Percentiles rank a stretch among this genome's conserved stretches.
These are phyloP conservation scores for Haberlea rhodopensis DNA, from an alignment of 257 asterid genomes.

Conservation along the genomic window DNA sequence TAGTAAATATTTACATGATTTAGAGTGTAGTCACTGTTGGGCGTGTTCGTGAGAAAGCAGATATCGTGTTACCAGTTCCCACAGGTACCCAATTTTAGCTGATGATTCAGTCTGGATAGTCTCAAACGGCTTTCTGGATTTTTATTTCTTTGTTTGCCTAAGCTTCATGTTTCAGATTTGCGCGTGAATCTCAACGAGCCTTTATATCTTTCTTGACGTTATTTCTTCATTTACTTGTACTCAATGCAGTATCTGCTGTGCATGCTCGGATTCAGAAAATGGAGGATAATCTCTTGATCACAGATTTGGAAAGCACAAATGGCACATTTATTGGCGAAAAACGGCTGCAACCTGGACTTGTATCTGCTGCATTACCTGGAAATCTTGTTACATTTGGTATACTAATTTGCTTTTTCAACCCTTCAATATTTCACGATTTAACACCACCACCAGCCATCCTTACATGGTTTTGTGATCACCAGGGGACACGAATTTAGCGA, in stretches of 20 bases:
- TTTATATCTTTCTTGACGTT: neutral
- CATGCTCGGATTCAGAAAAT: conserved; percentile 80
- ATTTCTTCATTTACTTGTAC: neutral
- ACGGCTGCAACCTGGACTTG: conserved; percentile 73
- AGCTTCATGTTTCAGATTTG: neutral
- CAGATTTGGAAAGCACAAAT: conserved; percentile 91
- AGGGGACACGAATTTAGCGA: conserved; percentile 79
- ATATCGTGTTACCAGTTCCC: conserved; percentile 74
- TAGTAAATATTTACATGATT: conserved; percentile 13
- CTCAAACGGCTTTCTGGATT: neutral
- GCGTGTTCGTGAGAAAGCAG: conserved; percentile 67
- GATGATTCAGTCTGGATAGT: neutral
- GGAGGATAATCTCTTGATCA: conserved; percentile 58
- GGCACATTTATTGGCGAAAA: conserved; percentile 77
- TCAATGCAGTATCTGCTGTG: conserved; percentile 57
- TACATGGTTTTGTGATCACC: conserved; percentile 2
- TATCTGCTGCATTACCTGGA: conserved; percentile 66
- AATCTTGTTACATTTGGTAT: conserved; percentile 70
- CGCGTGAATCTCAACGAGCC: neutral
- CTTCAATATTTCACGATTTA: too few relatives aligned
- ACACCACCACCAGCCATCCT: too few relatives aligned
- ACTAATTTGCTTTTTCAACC: too few relatives aligned
- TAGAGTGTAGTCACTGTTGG: conserved; percentile 68
- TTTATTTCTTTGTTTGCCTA: neutral
- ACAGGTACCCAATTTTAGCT: conserved; percentile 48